Conservation (phyloP, 192 early-diverging fungal species). For the Podila verticillata region DNA sequence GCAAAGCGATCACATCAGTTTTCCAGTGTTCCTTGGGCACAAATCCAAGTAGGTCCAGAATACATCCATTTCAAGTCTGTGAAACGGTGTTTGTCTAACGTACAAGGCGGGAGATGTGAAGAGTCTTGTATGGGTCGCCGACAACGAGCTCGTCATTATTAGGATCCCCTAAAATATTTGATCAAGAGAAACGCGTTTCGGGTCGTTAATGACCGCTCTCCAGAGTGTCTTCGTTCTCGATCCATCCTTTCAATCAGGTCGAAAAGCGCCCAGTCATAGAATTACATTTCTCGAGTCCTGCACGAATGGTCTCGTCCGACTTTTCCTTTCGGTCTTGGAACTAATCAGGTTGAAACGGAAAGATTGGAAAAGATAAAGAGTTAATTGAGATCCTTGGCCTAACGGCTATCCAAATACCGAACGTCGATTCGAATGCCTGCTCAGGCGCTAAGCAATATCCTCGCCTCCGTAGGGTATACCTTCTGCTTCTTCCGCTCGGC, state of each 20-base stretch:
- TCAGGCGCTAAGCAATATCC: not conserved
- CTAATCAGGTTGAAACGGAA: slow-evolving; percentile 41
- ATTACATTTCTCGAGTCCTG: slow-evolving; percentile 62
- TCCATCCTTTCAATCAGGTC: not conserved
- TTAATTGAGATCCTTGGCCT: not conserved
- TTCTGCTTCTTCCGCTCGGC: slow-evolving; percentile 74
- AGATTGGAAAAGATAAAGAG: not conserved
- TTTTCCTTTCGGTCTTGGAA: slow-evolving; percentile 62
- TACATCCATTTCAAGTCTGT: not conserved
- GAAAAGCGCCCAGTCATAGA: not conserved
- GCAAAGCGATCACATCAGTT: not conserved
- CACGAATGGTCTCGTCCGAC: slow-evolving; percentile 66
- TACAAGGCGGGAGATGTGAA: slow-evolving; percentile 88
- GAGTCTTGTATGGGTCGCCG: slow-evolving; percentile 92
- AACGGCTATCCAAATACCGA: too few species aligned
- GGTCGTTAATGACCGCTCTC: not conserved
- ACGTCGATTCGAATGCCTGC: not conserved
- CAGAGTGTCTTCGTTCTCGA: too few species aligned
- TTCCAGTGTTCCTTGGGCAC: not conserved
- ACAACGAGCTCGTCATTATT: slow-evolving; percentile 74
- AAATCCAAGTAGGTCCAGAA: too few species aligned
- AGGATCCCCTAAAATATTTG: slow-evolving; percentile 69
- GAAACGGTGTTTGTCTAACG: not conserved
- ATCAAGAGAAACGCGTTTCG: not conserved
- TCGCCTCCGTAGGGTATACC: slow-evolving; percentile 47